Evolutionary conservation across 345 rosid species (phyloP).

Genomic region (Citrus inodora): DNA sequence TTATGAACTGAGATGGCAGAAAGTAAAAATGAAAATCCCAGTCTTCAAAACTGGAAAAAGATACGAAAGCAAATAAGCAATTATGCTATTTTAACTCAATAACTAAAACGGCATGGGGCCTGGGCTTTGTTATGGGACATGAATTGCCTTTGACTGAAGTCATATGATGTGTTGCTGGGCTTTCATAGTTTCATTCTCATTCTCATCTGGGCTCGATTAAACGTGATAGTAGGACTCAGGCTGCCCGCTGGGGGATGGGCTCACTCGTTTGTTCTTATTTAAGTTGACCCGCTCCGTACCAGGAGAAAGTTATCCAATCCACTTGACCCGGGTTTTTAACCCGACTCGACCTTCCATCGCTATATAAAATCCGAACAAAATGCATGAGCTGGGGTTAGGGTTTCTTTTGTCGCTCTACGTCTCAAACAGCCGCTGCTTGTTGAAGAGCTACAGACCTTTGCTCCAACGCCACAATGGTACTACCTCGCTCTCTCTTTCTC

Average conservation of each 20-base stretch:
- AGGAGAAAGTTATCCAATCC: neutral
- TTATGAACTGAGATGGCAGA: too few species aligned
- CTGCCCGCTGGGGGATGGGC: neutral
- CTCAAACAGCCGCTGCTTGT: neutral
- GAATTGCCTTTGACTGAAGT: too few species aligned
- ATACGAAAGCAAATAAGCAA: too few species aligned
- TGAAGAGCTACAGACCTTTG: neutral
- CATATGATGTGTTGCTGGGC: neutral
- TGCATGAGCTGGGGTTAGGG: neutral
- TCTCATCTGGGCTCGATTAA: neutral
- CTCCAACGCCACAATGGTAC: neutral
- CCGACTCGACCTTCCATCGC: neutral
- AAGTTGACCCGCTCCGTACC: neutral
- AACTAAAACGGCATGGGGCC: too few species aligned
- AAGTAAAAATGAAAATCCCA: too few species aligned
- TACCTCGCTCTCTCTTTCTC: neutral
- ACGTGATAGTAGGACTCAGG: too few species aligned
- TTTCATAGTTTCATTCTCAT: neutral
- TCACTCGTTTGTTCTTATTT: neutral
- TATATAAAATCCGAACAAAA: neutral
- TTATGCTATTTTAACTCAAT: too few species aligned
- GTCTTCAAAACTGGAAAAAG: too few species aligned
- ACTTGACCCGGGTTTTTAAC: neutral
- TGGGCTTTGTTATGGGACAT: too few species aligned
- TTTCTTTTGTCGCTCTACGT: conserved; percentile 1